Evolutionary conservation across 1,139 yeast genomes (phyloP), one percentile per base, ranked within the genome.

Genomic region (Taiozyma sp.): DNA sequence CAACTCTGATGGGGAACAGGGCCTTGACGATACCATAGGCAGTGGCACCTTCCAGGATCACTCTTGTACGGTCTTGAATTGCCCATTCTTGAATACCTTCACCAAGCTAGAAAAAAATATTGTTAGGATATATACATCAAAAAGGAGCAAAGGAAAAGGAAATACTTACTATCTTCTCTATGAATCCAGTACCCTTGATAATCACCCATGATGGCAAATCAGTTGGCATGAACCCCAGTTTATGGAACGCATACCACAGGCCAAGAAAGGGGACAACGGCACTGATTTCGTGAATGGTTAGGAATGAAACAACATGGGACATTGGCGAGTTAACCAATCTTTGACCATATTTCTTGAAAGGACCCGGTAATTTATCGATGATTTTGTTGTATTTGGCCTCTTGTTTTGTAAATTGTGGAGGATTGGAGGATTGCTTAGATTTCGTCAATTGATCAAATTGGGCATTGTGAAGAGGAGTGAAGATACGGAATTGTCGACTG

Each of bases 1-100:
- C 70, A 1, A 85, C 69, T 53, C 95, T 69, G 3, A 83, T 57
- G 0, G 93, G 95, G 58, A 84, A 67, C 16, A 73, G 55, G 51
- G 73, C 72, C 53, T 89, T 91, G 28, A 89, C 93, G 11, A 87
- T 69, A 2, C 88, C 90, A 63, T 86, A 91, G 0, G 97, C 85
- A 46, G 88, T 80, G 0, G 96, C 96, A n/a, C 97, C 97, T 51
- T 90, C 91, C 59, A 82, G 70, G 3, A 88, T 73, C 35, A 85
- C 68, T 45, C 70, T 71, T 35, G 85, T 74, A 59, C 85, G 83
- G 35, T 79, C 82, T 50, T 72, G 76, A 40, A 80, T 53, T 62
- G 42, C 76, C 67, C 61, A 69, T 65, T 44, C 67, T 57, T 28
- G 66, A 6, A 53, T 59, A 49, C 56, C 72, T 66, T 56, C 75